These are phyloP conservation scores for Globisporangium canariense DNA, from an alignment of 352 stramenopile genomes.

Conservation along the genomic window DNA sequence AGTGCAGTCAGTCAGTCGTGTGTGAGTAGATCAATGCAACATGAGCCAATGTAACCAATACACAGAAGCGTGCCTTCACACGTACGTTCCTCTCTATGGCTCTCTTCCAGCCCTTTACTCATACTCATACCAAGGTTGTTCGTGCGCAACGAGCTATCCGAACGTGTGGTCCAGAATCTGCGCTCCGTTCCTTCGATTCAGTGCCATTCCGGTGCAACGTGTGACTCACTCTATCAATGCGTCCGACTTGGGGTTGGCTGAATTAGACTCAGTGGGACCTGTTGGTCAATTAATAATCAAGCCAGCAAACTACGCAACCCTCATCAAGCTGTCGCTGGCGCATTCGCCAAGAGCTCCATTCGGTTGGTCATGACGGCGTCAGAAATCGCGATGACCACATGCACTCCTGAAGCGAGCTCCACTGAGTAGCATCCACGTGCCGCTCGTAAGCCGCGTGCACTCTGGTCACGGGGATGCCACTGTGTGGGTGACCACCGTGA, in stretches of 20 bases:
- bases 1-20: background rate
- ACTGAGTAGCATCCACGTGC: too few species aligned
- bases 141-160: too few species aligned
- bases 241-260: background rate
- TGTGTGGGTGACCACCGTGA: slow-evolving; percentile 1
- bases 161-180: background rate
- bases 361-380: background rate
- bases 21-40: background rate
- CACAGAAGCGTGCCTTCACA: background rate
- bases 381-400: background rate
- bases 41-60: background rate
- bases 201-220: background rate
- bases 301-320: background rate
- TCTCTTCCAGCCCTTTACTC: too few species aligned
- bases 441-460: background rate
- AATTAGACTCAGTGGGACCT: background rate
- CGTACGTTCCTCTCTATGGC: too few species aligned
- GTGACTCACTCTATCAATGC: background rate
- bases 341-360: background rate
- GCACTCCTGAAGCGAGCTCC: background rate
- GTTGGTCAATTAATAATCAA: background rate
- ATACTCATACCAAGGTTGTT: too few species aligned
- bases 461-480: background rate
- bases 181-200: background rate
- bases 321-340: background rate